Evolutionary conservation across 179 eudicot genomes (phyloP).

Genomic region (Silene coronaria): DNA sequence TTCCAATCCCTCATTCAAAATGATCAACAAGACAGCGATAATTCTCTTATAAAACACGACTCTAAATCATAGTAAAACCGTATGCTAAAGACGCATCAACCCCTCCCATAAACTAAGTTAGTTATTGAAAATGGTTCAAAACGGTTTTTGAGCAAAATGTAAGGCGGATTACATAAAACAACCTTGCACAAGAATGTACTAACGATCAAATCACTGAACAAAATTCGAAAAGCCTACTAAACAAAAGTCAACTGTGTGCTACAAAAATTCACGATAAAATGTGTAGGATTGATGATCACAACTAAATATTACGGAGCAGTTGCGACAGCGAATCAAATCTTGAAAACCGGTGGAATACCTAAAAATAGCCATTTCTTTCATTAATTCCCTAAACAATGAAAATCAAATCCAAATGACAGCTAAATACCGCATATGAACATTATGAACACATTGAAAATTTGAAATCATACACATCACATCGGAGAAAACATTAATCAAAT

Average conservation of each 20-base stretch:
- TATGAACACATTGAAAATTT: background rate
- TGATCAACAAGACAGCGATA: background rate
- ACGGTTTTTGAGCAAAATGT: background rate
- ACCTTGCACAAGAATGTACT: background rate
- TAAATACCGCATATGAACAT: background rate
- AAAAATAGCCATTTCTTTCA: background rate
- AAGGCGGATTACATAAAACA: background rate
- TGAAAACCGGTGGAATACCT: background rate
- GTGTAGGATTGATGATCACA: background rate
- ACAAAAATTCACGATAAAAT: background rate
- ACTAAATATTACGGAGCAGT: too few relatives aligned
- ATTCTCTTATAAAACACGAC: too few relatives aligned
- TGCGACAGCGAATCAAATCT: background rate
- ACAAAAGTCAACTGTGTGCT: background rate
- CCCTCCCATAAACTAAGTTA: background rate
- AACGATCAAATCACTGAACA: background rate
- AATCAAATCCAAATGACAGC: background rate
- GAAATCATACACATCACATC: background rate
- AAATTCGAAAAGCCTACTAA: background rate
- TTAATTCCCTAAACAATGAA: background rate
- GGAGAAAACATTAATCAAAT: background rate
- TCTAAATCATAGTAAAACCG: background rate
- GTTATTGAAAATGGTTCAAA: background rate
- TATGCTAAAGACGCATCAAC: background rate
- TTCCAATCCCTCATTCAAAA: background rate